Conservation (phyloP, 2,329 filamentous ascomycete genomes). For the Pseudogymnoascus sp. region DNA sequence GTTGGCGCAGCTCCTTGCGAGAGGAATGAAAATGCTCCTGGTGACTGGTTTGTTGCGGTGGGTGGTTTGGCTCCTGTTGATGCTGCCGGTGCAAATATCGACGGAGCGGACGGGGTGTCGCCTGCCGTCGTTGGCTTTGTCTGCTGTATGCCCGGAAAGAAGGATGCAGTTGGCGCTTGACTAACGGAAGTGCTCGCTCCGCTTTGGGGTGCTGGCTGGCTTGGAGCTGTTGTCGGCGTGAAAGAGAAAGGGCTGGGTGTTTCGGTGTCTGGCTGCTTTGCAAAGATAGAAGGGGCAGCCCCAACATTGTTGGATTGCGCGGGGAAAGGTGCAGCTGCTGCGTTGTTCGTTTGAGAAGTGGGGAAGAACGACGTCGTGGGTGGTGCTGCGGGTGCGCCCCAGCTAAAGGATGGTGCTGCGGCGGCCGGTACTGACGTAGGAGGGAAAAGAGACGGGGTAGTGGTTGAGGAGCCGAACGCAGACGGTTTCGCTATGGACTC, state of each 20-base stretch:
- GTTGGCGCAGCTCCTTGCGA: neutral
- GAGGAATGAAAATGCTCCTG: neutral
- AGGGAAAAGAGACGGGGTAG: neutral
- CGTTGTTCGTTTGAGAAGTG: neutral
- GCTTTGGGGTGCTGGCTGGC: neutral
- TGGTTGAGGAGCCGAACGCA: neutral
- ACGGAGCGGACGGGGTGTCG: neutral
- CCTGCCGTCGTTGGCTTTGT: neutral
- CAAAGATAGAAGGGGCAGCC: neutral
- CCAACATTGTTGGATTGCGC: neutral
- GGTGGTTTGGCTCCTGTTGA: neutral
- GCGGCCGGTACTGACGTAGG: neutral
- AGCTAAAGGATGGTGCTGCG: neutral
- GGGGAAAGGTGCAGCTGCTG: neutral
- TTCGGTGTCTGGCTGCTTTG: neutral
- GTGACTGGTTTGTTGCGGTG: neutral
- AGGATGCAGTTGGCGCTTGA: neutral
- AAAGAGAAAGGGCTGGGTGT: constrained; percentile 3
- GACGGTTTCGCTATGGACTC: neutral
- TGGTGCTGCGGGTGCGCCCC: neutral
- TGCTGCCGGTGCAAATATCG: neutral
- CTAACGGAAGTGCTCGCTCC: neutral
- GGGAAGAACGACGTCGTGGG: neutral
- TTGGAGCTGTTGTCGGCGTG: neutral
- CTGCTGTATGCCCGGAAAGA: neutral